Percentiles rank a stretch among this genome's conserved stretches.
These are phyloP conservation scores for Maudiozyma barnettii DNA, from an alignment of 805 yeast genomes.

Conservation along the genomic window DNA sequence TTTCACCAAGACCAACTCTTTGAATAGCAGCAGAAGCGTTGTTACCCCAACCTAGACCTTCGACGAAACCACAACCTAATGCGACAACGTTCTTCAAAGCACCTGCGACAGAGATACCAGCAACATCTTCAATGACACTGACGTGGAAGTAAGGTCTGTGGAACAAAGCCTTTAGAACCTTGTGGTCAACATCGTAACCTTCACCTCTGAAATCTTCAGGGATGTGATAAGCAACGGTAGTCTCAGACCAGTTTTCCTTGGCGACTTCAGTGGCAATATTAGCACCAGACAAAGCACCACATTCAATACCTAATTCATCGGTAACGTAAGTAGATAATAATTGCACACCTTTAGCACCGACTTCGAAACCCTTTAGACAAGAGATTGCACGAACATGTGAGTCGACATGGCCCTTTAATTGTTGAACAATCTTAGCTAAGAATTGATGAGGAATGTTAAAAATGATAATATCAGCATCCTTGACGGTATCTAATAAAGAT, in stretches of 20 bases:
- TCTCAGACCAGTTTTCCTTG: slow-evolving; percentile 90
- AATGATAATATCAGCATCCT: slow-evolving; percentile 75
- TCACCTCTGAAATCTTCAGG: slow-evolving; percentile 50
- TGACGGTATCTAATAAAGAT: slow-evolving; percentile 62
- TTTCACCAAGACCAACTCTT: slow-evolving; percentile 90
- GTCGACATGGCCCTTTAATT: slow-evolving; percentile 66
- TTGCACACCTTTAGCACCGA: slow-evolving; percentile 74
- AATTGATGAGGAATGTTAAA: slow-evolving; percentile 98
- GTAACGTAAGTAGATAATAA: slow-evolving; percentile 71
- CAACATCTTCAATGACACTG: slow-evolving; percentile 81
- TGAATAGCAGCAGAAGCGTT: slow-evolving; percentile 96
- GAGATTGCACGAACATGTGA: slow-evolving; percentile 79
- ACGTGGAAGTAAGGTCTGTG: slow-evolving; percentile 99
- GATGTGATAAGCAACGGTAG: slow-evolving; percentile 82
- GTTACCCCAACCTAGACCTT: slow-evolving; percentile 98
- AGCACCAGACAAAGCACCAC: slow-evolving; percentile 97
- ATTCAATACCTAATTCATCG: slow-evolving; percentile 71
- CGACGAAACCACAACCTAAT: slow-evolving; percentile 92
- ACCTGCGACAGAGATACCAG: slow-evolving; percentile 94
- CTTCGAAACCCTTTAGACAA: slow-evolving; percentile 92
- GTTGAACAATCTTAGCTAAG: slow-evolving; percentile 63
- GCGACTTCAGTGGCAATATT: slow-evolving; percentile 97
- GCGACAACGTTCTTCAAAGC: slow-evolving; percentile 96
- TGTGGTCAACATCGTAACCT: slow-evolving; percentile 51
- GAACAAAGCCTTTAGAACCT: slow-evolving; percentile 69